Evolutionary conservation across 306 rosid genomes (phyloP).

Genomic region (Gleditsia sinensis): DNA sequence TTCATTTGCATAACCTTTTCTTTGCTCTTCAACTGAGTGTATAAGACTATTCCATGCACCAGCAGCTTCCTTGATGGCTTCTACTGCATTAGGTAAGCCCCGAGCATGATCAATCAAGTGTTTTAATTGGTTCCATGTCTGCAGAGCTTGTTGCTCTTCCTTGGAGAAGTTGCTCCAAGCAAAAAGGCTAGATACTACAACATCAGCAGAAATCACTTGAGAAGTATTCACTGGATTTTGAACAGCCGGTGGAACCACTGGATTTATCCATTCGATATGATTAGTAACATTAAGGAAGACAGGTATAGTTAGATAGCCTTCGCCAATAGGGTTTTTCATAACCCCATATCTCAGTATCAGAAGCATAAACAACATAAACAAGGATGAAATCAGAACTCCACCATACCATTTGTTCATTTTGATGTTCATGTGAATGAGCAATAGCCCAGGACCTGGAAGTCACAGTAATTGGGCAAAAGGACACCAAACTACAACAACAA

Average conservation of each 20-base stretch:
- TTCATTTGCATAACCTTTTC: slow-evolving; percentile 57
- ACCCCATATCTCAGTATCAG: slow-evolving; percentile 73
- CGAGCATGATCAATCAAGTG: slow-evolving; percentile 63
- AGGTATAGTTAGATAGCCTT: slow-evolving; percentile 57
- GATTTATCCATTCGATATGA: slow-evolving; percentile 81
- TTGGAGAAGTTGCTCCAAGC: slow-evolving; percentile 60
- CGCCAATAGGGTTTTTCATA: slow-evolving; percentile 59
- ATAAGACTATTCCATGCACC: slow-evolving; percentile 78
- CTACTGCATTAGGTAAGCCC: slow-evolving; percentile 89
- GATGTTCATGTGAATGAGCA: slow-evolving; percentile 36
- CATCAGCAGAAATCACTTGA: slow-evolving; percentile 68
- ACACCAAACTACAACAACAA: slow-evolving; percentile 30
- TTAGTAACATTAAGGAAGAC: slow-evolving; percentile 51
- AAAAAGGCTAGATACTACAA: slow-evolving; percentile 64
- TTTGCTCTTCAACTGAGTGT: slow-evolving; percentile 64
- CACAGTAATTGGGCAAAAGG: slow-evolving; percentile 34
- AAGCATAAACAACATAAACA: slow-evolving; percentile 82
- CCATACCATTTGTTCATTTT: slow-evolving; percentile 88
- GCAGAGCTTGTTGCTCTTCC: slow-evolving; percentile 66
- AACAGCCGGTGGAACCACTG: slow-evolving; percentile 60
- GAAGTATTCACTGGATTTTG: slow-evolving; percentile 66
- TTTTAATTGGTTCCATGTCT: slow-evolving; percentile 80
- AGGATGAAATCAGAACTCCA: slow-evolving; percentile 59
- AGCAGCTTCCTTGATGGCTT: slow-evolving; percentile 91
- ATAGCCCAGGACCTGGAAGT: slow-evolving; percentile 37